phyloP scores from a whole-genome alignment of 306 rosid species.

The Mimosa bimucronata region DNA sequence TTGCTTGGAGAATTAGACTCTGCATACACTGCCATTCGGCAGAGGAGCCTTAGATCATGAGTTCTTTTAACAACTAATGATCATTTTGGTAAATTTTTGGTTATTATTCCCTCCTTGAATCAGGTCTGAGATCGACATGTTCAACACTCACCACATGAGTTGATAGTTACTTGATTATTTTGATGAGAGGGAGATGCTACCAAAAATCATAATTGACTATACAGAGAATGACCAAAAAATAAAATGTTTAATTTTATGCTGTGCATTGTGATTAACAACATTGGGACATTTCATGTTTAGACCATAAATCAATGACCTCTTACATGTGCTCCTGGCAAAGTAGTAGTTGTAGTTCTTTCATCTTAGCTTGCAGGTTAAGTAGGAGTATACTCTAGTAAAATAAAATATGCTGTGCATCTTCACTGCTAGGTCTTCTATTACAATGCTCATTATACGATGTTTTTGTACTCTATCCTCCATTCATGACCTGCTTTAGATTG shows the following conservation, averaged over 20 bases:
- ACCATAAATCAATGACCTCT: neutral
- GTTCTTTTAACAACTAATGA: too few relatives aligned
- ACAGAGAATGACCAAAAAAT: neutral
- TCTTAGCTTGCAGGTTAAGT: neutral
- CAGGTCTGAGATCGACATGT: too few relatives aligned
- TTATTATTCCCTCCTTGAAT: too few relatives aligned
- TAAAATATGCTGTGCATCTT: neutral
- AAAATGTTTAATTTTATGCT: neutral
- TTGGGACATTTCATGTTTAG: too few relatives aligned
- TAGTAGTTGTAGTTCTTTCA: neutral
- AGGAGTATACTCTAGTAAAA: neutral
- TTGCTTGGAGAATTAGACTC: too few relatives aligned
- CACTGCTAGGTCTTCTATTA: neutral
- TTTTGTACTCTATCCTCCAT: slow-evolving; percentile 13
- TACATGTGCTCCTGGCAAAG: neutral
- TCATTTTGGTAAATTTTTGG: too few relatives aligned
- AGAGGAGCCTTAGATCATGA: too few relatives aligned
- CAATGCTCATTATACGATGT: slow-evolving; percentile 1
- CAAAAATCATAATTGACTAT: neutral
- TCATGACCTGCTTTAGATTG: slow-evolving; percentile 15
- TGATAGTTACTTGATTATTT: neutral
- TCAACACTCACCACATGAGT: too few relatives aligned
- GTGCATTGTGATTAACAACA: neutral
- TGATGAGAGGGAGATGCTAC: slow-evolving; percentile 2
- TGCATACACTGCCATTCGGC: too few relatives aligned